Evolutionary conservation across 2,329 filamentous ascomycete genomes (phyloP), one percentile per base, ranked within the genome.

Genomic region (Fusarium protoensiforme): DNA sequence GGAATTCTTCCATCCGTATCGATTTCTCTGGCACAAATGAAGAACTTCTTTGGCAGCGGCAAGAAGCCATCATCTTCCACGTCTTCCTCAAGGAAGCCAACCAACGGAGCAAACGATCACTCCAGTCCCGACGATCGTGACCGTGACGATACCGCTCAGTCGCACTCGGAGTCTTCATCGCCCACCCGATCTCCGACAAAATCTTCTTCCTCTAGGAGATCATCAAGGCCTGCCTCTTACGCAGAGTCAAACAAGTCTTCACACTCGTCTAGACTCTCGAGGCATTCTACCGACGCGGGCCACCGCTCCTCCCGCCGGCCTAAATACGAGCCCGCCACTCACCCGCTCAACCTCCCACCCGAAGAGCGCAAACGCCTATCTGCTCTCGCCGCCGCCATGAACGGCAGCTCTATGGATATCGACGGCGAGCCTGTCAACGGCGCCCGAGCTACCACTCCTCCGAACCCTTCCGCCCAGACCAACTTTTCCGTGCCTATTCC

Each of bases 341-440:
- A 98, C 82, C 96, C 96, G 41, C 89, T 98, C 61, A 98, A 98
- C 80, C 90, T 97, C 24, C 94, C 93, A 3, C 95, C 95, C 54
- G 95, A 98, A 85, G 92, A 98, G 87, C 90, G 94, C 79, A 93
- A 93, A 82, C 91, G 94, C 71, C 84, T 93, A 66, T 94, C 92
- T 57, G 88, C 88, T 76, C 87, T 94, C 71, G 92, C 92, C 73
- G 78, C 81, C 75, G 83, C 82, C 78, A 88, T 90, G 88, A 91
- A 85, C 77, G 86, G 87, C 73, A 85, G 89, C 72, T 91, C 92
- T 68, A 95, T 96, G 92, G 93, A 96, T 75, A 85, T 94, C 75
- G 94, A 96, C 83, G 87, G 88, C 74, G 92, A 94, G 77, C 85
- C 86, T 69, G 83, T 86, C 68, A 86, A 85, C 72, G 84, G 82